Evolutionary conservation across 208 protist genomes (phyloP).

Genomic region (Vickermania ingenoplastis): DNA sequence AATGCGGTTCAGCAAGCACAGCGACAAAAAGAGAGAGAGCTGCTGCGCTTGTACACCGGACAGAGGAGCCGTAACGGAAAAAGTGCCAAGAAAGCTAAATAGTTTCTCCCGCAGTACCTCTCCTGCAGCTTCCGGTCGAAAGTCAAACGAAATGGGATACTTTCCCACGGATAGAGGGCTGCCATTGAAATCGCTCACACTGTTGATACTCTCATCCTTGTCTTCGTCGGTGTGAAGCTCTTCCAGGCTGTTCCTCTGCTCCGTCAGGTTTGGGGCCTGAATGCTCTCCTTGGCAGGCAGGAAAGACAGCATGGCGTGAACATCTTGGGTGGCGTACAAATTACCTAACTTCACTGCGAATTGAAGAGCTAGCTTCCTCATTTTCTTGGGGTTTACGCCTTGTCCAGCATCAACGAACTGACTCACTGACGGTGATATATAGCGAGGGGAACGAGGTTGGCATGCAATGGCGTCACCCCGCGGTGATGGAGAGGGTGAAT

Average conservation of each 20-base stretch:
- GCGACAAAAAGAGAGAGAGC: neutral
- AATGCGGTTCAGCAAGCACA: neutral
- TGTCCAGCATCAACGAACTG: neutral
- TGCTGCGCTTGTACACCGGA: neutral
- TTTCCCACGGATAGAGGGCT: neutral
- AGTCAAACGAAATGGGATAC: neutral
- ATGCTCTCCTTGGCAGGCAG: neutral
- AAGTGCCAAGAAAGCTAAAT: neutral
- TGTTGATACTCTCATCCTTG: neutral
- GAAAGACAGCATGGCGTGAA: constrained; percentile 24
- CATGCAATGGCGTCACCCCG: neutral
- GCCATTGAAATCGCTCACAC: neutral
- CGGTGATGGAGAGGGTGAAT: neutral
- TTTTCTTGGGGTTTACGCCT: constrained; percentile 3
- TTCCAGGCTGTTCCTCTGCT: neutral
- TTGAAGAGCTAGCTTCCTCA: constrained; percentile 30
- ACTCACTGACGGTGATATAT: neutral
- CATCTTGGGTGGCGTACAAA: constrained; percentile 63
- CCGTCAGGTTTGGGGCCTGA: neutral
- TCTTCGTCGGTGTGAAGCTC: neutral
- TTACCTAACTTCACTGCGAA: constrained; percentile 60
- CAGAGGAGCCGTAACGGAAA: neutral
- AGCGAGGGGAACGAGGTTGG: neutral
- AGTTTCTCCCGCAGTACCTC: neutral
- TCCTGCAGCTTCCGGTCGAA: neutral